These are phyloP conservation scores for Pythium oligandrum DNA, from an alignment of 352 stramenopile species.

Conservation along the genomic window DNA sequence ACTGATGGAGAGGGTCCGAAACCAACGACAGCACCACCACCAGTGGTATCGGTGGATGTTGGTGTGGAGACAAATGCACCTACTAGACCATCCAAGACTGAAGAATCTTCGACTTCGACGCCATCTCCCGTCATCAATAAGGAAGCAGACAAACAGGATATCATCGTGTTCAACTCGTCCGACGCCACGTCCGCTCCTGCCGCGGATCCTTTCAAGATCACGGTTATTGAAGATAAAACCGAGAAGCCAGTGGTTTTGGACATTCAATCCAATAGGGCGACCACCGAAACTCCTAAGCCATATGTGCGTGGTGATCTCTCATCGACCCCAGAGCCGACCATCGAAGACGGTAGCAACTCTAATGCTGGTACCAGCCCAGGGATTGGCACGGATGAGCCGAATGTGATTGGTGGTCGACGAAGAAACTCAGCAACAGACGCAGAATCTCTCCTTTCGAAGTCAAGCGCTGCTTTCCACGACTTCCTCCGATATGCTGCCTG, in stretches of 20 bases:
- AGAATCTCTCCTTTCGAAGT: slow-evolving; percentile 31
- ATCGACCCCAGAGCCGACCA: neutral
- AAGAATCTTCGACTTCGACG: neutral
- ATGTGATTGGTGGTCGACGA: slow-evolving; percentile 43
- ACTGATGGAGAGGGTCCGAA: neutral
- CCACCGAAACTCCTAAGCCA: slow-evolving; percentile 28
- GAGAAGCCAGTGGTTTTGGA: slow-evolving; percentile 45
- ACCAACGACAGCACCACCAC: neutral
- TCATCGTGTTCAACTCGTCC: slow-evolving; percentile 11
- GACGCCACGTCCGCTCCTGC: slow-evolving; percentile 1
- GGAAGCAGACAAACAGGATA: slow-evolving; percentile 9
- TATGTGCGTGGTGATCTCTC: slow-evolving; percentile 40
- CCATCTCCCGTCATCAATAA: neutral
- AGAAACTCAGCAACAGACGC: slow-evolving; percentile 33
- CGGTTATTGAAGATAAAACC: slow-evolving; percentile 22
- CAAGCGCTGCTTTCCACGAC: slow-evolving; percentile 49
- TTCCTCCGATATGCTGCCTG: slow-evolving; percentile 47
- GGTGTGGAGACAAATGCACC: slow-evolving; percentile 1
- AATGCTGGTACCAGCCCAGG: neutral
- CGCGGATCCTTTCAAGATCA: slow-evolving; percentile 49
- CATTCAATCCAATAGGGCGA: slow-evolving; percentile 25
- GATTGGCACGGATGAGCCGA: slow-evolving; percentile 16
- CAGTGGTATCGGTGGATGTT: neutral
- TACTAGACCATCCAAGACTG: neutral
- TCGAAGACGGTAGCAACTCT: neutral